These are phyloP conservation scores for Stromatinia cepivora DNA, from an alignment of 2,329 filamentous ascomycete genomes.

Conservation along the genomic window DNA sequence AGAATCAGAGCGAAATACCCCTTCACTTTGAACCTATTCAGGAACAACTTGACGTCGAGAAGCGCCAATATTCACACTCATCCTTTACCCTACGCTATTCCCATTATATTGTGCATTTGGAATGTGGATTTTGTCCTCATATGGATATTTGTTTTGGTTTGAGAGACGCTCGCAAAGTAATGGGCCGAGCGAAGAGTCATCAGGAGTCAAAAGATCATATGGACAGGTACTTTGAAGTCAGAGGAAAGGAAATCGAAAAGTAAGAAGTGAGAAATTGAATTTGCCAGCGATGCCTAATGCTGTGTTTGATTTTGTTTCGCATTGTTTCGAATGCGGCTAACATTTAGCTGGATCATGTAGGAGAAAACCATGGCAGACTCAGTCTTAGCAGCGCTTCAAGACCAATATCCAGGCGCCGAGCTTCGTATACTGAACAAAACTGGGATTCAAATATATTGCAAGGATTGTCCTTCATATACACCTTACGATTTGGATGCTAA, in stretches of 20 bases:
- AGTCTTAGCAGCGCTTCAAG: not conserved
- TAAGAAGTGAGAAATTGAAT: not conserved
- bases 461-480: too few relatives aligned
- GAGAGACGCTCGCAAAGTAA: not conserved
- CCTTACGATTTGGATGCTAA: not conserved
- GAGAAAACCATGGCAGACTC: not conserved
- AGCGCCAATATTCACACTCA: not conserved
- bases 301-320: not conserved
- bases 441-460: not conserved
- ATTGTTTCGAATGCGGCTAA: not conserved
- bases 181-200: not conserved
- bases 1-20: not conserved
- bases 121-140: not conserved
- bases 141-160: not conserved
- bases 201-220: not conserved
- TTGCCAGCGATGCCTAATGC: not conserved
- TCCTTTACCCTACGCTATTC: not conserved
- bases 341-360: not conserved
- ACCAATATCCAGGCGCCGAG: not conserved
- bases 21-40: not conserved
- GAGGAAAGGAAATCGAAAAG: not conserved
- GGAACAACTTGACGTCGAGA: not conserved
- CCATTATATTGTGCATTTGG: not conserved
- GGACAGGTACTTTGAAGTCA: not conserved
- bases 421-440: accelerated